These are phyloP conservation scores for Quillaja saponaria DNA, from an alignment of 306 rosid species.

Conservation along the genomic window DNA sequence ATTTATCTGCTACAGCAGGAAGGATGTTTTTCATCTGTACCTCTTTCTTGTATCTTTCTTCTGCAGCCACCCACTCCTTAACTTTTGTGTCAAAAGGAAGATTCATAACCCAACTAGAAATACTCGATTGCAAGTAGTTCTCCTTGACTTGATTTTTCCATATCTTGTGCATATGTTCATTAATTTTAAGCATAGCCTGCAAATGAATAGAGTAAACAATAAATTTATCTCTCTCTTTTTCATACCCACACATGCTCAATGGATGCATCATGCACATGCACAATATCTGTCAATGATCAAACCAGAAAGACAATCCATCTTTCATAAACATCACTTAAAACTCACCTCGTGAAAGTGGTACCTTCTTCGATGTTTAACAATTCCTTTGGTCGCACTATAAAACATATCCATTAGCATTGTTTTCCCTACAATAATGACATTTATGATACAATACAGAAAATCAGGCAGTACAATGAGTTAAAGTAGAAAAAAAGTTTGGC, in stretches of 20 bases:
- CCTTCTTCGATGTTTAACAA: constrained; percentile 81
- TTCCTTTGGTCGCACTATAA: constrained; percentile 75
- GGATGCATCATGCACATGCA: constrained; percentile 24
- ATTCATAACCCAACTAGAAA: constrained; percentile 83
- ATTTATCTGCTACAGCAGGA: constrained; percentile 85
- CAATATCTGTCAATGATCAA: constrained; percentile 13
- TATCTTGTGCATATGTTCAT: constrained; percentile 92
- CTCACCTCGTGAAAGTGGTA: constrained; percentile 97
- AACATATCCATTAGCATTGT: constrained; percentile 99
- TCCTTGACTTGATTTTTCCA: constrained; percentile 81
- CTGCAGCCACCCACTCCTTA: constrained; percentile 90
- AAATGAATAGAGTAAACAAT: constrained; percentile 27
- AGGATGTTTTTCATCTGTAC: constrained; percentile 87
- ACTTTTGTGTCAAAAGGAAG: constrained; percentile 81
- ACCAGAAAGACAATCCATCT: constrained; percentile 6
- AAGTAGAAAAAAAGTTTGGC: constrained; percentile 24
- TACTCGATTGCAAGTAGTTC: constrained; percentile 65
- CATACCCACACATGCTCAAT: too few species aligned
- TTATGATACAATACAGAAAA: neutral
- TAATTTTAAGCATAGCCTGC: constrained; percentile 97
- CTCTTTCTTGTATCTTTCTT: constrained; percentile 87
- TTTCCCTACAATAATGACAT: constrained; percentile 59
- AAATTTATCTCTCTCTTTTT: constrained; percentile 16
- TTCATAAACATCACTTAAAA: constrained; percentile 25
- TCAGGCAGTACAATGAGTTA: constrained; percentile 15